A percentile compares a stretch with the other conserved stretches of the same genome.
Conservation (phyloP, 78 protist genomes). For the Monosiga brevicollis region DNA sequence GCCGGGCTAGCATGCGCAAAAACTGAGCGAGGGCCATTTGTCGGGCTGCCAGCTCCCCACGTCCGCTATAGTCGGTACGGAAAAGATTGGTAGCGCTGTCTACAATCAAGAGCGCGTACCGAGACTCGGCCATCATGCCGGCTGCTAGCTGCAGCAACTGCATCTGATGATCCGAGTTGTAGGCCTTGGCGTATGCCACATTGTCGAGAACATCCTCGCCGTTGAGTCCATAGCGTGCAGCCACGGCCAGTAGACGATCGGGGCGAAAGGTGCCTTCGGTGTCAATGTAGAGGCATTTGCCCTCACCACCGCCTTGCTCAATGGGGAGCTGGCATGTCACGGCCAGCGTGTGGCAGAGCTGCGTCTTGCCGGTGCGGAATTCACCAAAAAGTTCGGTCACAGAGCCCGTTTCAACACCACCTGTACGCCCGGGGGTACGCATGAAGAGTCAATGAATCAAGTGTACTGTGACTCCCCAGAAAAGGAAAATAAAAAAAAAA, state of each 20-base stretch:
- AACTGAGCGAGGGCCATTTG: conserved; percentile 94
- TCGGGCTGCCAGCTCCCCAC: conserved; percentile 94
- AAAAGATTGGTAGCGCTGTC: conserved; percentile 96
- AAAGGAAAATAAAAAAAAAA: too few relatives aligned
- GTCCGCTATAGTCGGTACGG: conserved; percentile 94
- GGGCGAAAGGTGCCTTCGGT: conserved; percentile 99
- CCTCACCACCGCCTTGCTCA: conserved; percentile 95
- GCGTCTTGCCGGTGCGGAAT: conserved; percentile 97
- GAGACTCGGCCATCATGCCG: conserved; percentile 94
- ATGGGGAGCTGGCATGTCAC: conserved; percentile 88
- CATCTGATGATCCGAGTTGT: conserved; percentile 94
- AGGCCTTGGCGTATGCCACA: conserved; percentile 95
- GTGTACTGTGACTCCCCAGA: too few relatives aligned
- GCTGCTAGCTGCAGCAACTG: conserved; percentile 82
- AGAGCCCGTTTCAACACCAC: conserved; percentile 98
- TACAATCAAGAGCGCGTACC: conserved; percentile 49
- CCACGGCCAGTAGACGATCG: conserved; percentile 83
- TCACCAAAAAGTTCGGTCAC: conserved; percentile 99
- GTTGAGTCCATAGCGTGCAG: conserved; percentile 75
- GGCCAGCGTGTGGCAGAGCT: conserved; percentile 96
- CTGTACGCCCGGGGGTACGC: too few relatives aligned
- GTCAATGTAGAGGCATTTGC: conserved; percentile 96
- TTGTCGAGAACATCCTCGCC: conserved; percentile 93
- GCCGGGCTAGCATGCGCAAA: conserved; percentile 74
- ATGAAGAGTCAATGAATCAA: background rate